Evolutionary conservation across 1,284 basidiomycete genomes (phyloP).

Genomic region (Schizopora paradoxa): DNA sequence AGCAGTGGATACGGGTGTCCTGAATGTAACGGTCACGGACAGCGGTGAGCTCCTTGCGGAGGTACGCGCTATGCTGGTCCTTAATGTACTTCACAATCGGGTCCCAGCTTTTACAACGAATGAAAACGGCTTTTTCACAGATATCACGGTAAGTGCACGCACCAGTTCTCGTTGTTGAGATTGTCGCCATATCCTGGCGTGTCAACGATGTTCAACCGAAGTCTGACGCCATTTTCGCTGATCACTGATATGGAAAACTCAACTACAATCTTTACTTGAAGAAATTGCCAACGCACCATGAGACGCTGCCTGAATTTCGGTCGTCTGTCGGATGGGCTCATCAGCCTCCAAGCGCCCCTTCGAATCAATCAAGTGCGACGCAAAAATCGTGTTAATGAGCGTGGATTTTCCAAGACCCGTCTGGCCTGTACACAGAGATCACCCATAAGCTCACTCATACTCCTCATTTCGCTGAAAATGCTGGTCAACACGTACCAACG

Average conservation of each 20-base stretch:
- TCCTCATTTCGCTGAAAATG: background rate
- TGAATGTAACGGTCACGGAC: conserved; percentile 98
- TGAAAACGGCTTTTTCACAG: background rate
- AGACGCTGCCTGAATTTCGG: conserved; percentile 92
- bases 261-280: conserved; percentile 1
- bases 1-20: conserved; percentile 98
- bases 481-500: conserved; percentile 60
- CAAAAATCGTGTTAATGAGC: conserved; percentile 98
- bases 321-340: conserved; percentile 88
- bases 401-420: conserved; percentile 98
- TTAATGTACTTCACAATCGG: conserved; percentile 98
- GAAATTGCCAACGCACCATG: conserved; percentile 63
- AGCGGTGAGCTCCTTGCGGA: conserved; percentile 97
- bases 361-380: conserved; percentile 94
- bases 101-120: conserved; percentile 74
- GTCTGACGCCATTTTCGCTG: conserved; percentile 91
- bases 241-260: conserved; percentile 59
- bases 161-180: conserved; percentile 99
- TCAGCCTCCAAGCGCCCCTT: conserved; percentile 90
- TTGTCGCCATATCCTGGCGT: conserved; percentile 99
- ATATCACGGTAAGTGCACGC: conserved; percentile 26
- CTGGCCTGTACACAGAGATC: conserved; percentile 58
- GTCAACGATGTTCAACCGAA: conserved; percentile 97
- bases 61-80: conserved; percentile 98
- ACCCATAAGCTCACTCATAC: background rate